Evolutionary conservation across 1,139 yeast genomes (phyloP), one percentile per base, ranked within the genome.

Genomic region (Protomyces inouyei): DNA sequence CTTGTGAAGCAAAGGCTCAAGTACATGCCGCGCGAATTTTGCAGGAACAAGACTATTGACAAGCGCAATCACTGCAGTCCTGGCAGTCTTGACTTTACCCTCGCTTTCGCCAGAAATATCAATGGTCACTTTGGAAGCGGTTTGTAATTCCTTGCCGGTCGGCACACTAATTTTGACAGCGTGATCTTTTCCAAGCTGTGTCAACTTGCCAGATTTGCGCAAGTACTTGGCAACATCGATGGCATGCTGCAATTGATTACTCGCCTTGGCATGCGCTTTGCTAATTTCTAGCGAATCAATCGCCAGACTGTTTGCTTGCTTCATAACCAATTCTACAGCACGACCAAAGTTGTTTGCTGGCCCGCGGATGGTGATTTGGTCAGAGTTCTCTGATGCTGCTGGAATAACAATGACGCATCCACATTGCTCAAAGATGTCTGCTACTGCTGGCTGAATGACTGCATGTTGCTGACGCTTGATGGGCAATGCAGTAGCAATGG

Each of bases 241-340:
- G 40, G 95, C 96, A 72, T 92, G 97, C 37, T 78, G 74, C 66
- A 85, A 75, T 72, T 88, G 85, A 71, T 88, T 89, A 9, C 57
- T 16, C 8, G 66, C 55, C 16, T 32, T 40, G 28, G 61, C 40
- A 75, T 92, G 97, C 48, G 97, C 96, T 74, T 83, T 86, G 28
- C 95, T 85, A 77, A 92, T 85, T 71, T 89, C 95, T 73, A 92
- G 80, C 28, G 84, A 78, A 71, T 87, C 91, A 56, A 87, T 85
- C 75, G 81, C 72, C 80, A 82, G 78, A 60, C 79, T 73, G 72
- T 82, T 75, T 69, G 86, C 82, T 74, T 77, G 83, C 75, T 76
- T 76, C 75, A 81, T 78, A 14, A 85, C 83, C 66, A 73, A 73
- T 4, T 81, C 81, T 69, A 87, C 80, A 40, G 97, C 97, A 25